Conservation (phyloP, 768 basidiomycete species). For the Russula olivacea region DNA sequence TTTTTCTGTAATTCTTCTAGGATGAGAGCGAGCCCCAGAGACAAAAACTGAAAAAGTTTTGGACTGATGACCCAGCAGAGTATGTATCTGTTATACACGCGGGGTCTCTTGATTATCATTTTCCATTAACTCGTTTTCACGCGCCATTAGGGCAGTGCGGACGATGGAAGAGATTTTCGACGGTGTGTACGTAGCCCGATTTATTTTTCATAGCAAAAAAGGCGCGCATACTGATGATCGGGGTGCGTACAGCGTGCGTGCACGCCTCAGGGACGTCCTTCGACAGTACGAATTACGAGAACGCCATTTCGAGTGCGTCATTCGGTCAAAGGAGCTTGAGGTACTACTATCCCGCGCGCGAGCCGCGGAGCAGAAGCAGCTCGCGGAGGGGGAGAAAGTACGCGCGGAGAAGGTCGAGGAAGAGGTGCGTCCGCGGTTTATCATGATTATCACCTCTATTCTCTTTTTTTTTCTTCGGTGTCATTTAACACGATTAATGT, state of each 20-base stretch:
- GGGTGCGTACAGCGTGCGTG: conserved; percentile 53
- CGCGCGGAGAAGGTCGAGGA: conserved; percentile 65
- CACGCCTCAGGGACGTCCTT: conserved; percentile 80
- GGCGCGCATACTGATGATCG: background rate
- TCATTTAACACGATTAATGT: too few relatives aligned
- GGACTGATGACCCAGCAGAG: conserved; percentile 73
- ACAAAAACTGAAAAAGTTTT: conserved; percentile 73
- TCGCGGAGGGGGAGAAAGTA: conserved; percentile 67
- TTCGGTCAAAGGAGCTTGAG: conserved; percentile 88
- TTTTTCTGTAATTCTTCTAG: conserved; percentile 33
- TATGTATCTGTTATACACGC: conserved; percentile 33
- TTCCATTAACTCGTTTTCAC: background rate
- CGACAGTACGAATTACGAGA: conserved; percentile 87
- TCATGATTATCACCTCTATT: background rate
- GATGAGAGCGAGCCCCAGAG: conserved; percentile 47
- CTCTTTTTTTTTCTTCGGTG: background rate
- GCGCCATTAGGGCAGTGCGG: conserved; percentile 51
- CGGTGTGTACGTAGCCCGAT: conserved; percentile 56
- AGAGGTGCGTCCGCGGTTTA: conserved; percentile 50
- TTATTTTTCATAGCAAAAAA: background rate
- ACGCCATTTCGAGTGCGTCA: conserved; percentile 87
- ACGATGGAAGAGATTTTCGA: conserved; percentile 83
- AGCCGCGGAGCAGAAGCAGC: conserved; percentile 80
- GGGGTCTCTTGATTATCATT: background rate
- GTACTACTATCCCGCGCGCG: conserved; percentile 81